These are phyloP conservation scores for Gossypium schwendimanii DNA, from an alignment of 441 rosid species.

Conservation along the genomic window DNA sequence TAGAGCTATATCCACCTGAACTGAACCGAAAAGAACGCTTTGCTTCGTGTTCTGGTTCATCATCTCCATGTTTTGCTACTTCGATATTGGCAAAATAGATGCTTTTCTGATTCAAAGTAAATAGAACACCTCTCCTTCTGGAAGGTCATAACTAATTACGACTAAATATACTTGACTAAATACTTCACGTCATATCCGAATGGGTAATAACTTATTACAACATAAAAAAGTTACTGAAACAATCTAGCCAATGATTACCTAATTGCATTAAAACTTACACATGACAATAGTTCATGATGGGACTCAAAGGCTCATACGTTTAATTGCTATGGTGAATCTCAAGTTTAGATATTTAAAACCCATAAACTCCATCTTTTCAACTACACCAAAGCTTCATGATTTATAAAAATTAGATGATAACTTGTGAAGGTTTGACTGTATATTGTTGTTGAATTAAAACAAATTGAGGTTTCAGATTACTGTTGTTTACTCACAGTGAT, in stretches of 20 bases:
- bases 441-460: background rate
- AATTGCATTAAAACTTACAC: no score
- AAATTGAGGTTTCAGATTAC: background rate
- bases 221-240: no score
- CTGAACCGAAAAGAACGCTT: conserved; percentile 22
- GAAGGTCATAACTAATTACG: background rate
- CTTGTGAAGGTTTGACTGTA: background rate
- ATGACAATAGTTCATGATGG: no score
- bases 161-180: background rate
- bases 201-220: no score
- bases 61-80: conserved; percentile 10
- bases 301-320: no score
- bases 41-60: conserved; percentile 18
- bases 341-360: no score
- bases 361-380: no score
- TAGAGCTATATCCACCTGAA: conserved; percentile 25
- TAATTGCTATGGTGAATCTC: no score
- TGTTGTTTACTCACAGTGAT: background rate
- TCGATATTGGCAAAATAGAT: conserved; percentile 11
- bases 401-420: background rate
- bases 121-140: background rate
- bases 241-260: no score
- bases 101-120: conserved; percentile 26
- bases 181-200: no score
- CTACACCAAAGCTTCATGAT: no score